These are phyloP conservation scores for Blastobotrys persicus DNA, from an alignment of 1,139 yeast species.

Conservation along the genomic window DNA sequence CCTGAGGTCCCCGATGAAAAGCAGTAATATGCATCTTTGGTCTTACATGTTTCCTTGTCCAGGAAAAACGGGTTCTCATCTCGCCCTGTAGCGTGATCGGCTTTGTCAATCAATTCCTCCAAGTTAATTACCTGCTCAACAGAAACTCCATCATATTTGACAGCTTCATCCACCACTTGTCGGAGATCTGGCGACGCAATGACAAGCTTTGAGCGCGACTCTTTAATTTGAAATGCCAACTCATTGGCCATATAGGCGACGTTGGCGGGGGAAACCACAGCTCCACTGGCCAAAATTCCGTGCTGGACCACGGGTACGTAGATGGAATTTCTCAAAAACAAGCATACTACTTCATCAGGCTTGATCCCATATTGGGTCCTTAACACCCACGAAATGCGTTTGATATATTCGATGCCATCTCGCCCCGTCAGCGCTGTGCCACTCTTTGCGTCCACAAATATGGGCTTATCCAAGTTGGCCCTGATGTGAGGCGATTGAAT, in stretches of 20 bases:
- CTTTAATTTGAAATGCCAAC: slow-evolving; percentile 38
- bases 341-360: slow-evolving; percentile 36
- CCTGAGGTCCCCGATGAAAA: slow-evolving; percentile 82
- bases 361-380: slow-evolving; percentile 26
- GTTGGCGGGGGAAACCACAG: slow-evolving; percentile 39
- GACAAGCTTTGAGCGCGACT: slow-evolving; percentile 32
- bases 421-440: slow-evolving; percentile 26
- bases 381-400: slow-evolving; percentile 27
- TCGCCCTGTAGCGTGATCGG: slow-evolving; percentile 15
- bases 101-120: slow-evolving; percentile 21
- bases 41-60: slow-evolving; percentile 20
- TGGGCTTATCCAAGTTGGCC: slow-evolving; percentile 17
- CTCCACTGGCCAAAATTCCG: slow-evolving; percentile 37
- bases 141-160: slow-evolving; percentile 11
- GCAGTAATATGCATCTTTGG: slow-evolving; percentile 39
- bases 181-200: slow-evolving; percentile 20
- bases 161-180: slow-evolving; percentile 9
- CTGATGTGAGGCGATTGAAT: slow-evolving; percentile 21
- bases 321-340: slow-evolving; percentile 35
- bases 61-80: slow-evolving; percentile 16
- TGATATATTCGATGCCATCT: slow-evolving; percentile 25
- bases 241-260: slow-evolving; percentile 37
- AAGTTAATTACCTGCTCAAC: slow-evolving; percentile 21
- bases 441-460: slow-evolving; percentile 31
- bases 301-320: slow-evolving; percentile 34